phyloP scores from a whole-genome alignment of 139 green algal species.

The Chlorella sp. region DNA sequence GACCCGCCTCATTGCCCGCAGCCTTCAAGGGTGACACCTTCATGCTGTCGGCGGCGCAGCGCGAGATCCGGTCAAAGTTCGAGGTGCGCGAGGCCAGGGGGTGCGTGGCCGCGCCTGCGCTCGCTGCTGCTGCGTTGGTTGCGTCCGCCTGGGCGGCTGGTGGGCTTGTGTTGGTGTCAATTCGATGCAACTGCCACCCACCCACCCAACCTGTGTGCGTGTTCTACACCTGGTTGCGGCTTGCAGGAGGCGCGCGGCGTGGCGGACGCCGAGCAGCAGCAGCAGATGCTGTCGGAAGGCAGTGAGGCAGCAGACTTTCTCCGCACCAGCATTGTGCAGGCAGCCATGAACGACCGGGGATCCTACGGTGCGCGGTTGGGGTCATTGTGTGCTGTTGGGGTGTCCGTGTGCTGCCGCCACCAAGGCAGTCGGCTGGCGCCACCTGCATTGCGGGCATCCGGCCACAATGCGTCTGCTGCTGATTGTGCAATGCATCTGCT shows the following conservation, averaged over 20 bases:
- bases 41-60: constrained; percentile 32
- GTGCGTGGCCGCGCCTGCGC: background rate
- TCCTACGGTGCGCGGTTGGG: constrained; percentile 26
- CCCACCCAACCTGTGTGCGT: background rate
- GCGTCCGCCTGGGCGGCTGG: background rate
- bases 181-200: no score
- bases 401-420: background rate
- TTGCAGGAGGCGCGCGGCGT: constrained; percentile 16
- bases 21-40: constrained; percentile 26
- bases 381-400: background rate
- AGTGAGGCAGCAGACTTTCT: constrained; percentile 34
- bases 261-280: constrained; percentile 6
- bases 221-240: background rate
- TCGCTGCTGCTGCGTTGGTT: background rate
- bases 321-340: constrained; percentile 37
- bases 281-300: constrained; percentile 33
- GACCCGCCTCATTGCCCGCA: background rate
- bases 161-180: no score
- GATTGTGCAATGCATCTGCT: no score
- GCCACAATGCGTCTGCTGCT: no score
- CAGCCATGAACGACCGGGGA: constrained; percentile 32
- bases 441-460: background rate
- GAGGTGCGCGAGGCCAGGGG: constrained; percentile 35
- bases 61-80: constrained; percentile 32
- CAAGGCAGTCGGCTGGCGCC: no score